Percentiles rank a stretch among this genome's conserved stretches.
phyloP scores from a whole-genome alignment of 148 eudicot genomes.

The Dysphania ambrosioides region DNA sequence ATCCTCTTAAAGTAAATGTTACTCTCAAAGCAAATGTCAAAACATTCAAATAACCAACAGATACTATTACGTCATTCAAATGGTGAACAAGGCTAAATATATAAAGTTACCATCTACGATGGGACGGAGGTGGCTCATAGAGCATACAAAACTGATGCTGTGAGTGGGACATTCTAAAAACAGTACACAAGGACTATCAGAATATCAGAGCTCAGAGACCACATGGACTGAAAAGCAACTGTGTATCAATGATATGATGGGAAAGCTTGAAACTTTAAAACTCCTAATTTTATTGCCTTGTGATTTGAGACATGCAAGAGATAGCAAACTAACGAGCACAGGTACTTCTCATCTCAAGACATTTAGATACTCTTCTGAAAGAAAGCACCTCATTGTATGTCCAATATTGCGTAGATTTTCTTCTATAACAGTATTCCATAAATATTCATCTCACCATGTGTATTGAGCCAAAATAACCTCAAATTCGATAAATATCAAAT shows the following conservation, averaged over 20 bases:
- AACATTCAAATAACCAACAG: slow-evolving; percentile 6
- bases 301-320: background rate
- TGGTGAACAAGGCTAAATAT: background rate
- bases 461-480: too few relatives aligned
- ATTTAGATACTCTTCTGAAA: too few relatives aligned
- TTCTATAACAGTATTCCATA: too few relatives aligned
- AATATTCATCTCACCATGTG: too few relatives aligned
- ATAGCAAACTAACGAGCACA: too few relatives aligned
- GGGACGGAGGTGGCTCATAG: background rate
- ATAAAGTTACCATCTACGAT: background rate
- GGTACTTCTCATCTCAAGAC: too few relatives aligned
- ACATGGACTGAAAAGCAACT: background rate
- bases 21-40: too few relatives aligned
- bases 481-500: too few relatives aligned
- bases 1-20: background rate
- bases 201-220: background rate
- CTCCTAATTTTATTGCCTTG: background rate
- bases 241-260: background rate
- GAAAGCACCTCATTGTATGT: background rate
- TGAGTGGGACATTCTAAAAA: too few relatives aligned
- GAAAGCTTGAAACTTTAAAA: background rate
- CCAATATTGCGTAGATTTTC: background rate
- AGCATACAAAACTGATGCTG: background rate
- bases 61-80: background rate
- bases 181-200: background rate